Conservation (phyloP, 2,329 filamentous ascomycete species). For the Zymoseptoria tritici region DNA sequence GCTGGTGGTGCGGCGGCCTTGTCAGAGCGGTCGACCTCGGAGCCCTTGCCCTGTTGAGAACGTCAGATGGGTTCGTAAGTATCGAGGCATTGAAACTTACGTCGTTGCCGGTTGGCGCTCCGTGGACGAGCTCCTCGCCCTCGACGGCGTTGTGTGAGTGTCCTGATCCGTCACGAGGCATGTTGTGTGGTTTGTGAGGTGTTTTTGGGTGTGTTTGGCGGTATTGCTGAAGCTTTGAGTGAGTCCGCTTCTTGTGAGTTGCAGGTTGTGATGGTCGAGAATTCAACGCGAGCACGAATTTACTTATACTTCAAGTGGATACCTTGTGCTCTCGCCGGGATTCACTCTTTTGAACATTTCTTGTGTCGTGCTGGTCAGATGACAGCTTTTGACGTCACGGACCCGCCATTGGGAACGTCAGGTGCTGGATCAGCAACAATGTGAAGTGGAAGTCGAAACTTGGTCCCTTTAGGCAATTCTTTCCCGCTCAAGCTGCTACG, state of each 20-base stretch:
- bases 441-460: background rate
- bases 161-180: constrained; percentile 38
- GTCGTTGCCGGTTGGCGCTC: constrained; percentile 27
- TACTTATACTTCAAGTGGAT: background rate
- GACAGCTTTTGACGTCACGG: background rate
- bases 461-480: background rate
- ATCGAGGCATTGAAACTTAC: constrained; percentile 15
- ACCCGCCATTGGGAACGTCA: background rate
- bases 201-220: background rate
- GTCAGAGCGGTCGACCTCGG: constrained; percentile 30
- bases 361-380: background rate
- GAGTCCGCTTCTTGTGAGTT: background rate
- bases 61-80: background rate
- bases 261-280: background rate
- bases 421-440: background rate
- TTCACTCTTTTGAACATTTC: background rate
- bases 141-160: constrained; percentile 36
- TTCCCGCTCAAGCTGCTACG: background rate
- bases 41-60: constrained; percentile 7
- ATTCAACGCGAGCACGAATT: background rate
- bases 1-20: constrained; percentile 35
- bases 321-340: background rate
- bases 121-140: constrained; percentile 33
- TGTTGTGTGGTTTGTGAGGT: constrained; percentile 15
- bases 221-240: background rate